Evolutionary conservation across 1,139 yeast species (phyloP).

Genomic region (Blastobotrys raffinosifermentans): DNA sequence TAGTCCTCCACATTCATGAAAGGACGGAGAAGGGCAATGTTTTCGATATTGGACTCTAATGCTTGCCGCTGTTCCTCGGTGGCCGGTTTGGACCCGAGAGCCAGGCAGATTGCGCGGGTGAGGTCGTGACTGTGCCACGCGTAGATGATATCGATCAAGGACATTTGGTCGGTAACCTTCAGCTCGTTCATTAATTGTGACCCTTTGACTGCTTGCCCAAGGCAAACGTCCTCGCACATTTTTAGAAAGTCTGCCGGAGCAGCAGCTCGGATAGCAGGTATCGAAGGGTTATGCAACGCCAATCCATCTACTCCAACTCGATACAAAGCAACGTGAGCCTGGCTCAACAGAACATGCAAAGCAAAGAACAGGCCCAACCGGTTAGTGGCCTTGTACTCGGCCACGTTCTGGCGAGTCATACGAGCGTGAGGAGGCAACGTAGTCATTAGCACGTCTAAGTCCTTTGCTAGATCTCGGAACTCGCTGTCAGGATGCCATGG

Average conservation of each 20-base stretch:
- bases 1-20: slow-evolving; percentile 11
- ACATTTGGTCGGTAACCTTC: slow-evolving; percentile 1
- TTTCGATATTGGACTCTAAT: slow-evolving; percentile 7
- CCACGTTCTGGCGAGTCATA: slow-evolving; percentile 5
- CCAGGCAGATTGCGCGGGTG: slow-evolving; percentile 9
- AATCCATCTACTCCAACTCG: slow-evolving; percentile 13
- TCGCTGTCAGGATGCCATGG: slow-evolving; percentile 14
- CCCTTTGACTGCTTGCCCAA: slow-evolving; percentile 5
- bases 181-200: slow-evolving; percentile 8
- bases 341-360: slow-evolving; percentile 11
- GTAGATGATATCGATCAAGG: slow-evolving; percentile 12
- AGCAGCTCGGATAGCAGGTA: slow-evolving; percentile 12
- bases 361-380: slow-evolving; percentile 13
- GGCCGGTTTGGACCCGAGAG: not conserved
- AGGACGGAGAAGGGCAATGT: slow-evolving; percentile 5
- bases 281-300: slow-evolving; percentile 13
- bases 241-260: slow-evolving; percentile 13
- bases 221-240: slow-evolving; percentile 9
- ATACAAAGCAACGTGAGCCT: slow-evolving; percentile 12
- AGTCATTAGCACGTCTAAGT: slow-evolving; percentile 7
- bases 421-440: slow-evolving; percentile 7
- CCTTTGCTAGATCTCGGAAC: slow-evolving; percentile 8
- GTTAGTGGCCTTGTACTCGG: slow-evolving; percentile 7
- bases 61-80: not conserved
- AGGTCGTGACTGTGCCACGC: slow-evolving; percentile 11